Conservation (phyloP, 768 basidiomycete species). For the Coprinopsis marcescibilis region DNA sequence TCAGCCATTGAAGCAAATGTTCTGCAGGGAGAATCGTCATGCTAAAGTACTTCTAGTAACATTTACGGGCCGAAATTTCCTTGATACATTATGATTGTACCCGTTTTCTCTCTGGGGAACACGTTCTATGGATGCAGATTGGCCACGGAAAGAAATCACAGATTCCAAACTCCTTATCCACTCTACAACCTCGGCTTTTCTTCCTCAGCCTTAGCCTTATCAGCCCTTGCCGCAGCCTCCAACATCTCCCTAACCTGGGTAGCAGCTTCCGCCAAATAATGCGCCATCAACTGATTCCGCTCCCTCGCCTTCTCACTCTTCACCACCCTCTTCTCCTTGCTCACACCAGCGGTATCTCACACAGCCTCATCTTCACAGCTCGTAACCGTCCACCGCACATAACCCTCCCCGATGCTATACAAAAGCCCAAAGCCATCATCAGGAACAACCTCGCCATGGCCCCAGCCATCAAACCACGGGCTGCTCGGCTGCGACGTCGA, state of each 20-base stretch:
- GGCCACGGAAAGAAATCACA: no score
- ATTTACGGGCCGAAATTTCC: no score
- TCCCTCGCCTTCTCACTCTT: slow-evolving; percentile 32
- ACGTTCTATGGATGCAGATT: background rate
- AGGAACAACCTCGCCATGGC: slow-evolving; percentile 92
- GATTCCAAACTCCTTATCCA: background rate
- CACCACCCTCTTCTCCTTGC: background rate
- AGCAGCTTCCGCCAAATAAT: slow-evolving; percentile 77
- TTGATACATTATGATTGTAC: no score
- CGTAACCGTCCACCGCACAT: slow-evolving; percentile 90
- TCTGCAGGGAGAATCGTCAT: no score
- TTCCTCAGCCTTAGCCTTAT: slow-evolving; percentile 26
- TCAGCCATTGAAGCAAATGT: no score
- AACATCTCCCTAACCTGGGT: slow-evolving; percentile 73
- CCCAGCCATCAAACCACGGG: slow-evolving; percentile 88
- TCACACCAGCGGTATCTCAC: slow-evolving; percentile 1
- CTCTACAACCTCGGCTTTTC: slow-evolving; percentile 14
- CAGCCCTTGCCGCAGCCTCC: slow-evolving; percentile 52
- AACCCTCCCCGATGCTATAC: slow-evolving; percentile 81
- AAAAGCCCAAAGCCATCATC: slow-evolving; percentile 92
- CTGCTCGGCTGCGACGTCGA: slow-evolving; percentile 85
- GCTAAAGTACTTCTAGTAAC: no score
- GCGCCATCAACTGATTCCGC: slow-evolving; percentile 47
- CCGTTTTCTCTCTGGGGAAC: no score
- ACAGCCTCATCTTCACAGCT: slow-evolving; percentile 25